Evolutionary conservation across 306 rosid genomes (phyloP).

Genomic region (Delonix regia): DNA sequence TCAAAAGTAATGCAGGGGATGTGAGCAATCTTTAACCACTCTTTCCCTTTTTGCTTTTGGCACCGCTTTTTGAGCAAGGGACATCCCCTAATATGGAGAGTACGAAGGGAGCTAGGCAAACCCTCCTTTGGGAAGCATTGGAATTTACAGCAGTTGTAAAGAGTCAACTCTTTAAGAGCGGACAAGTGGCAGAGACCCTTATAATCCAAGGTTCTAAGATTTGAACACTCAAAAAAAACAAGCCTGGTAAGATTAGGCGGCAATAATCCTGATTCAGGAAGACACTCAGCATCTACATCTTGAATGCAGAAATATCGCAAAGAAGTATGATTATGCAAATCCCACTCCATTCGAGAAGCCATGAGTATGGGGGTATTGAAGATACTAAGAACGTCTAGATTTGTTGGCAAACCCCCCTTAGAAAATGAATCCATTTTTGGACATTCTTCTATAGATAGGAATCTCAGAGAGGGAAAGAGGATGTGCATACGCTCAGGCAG

Average conservation of each 20-base stretch:
- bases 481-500: neutral
- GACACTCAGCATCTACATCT: neutral
- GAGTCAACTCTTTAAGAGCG: neutral
- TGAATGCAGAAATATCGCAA: neutral
- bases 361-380: neutral
- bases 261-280: neutral
- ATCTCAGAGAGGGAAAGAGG: neutral
- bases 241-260: neutral
- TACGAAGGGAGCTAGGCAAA: neutral
- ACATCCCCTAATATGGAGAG: neutral
- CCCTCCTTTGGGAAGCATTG: slow-evolving; percentile 1
- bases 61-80: neutral
- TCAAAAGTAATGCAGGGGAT: neutral
- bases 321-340: neutral
- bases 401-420: neutral
- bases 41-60: neutral
- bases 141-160: neutral
- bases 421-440: neutral
- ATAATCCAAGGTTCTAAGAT: neutral
- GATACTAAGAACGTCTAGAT: neutral
- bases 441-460: neutral
- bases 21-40: slow-evolving; percentile 1
- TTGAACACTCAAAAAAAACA: neutral
- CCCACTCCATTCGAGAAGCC: slow-evolving; percentile 6
- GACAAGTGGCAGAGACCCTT: neutral